Base-by-base conservation (phyloP, 2,329 filamentous ascomycete genomes). In the Pseudogymnoascus sp. region DNA sequence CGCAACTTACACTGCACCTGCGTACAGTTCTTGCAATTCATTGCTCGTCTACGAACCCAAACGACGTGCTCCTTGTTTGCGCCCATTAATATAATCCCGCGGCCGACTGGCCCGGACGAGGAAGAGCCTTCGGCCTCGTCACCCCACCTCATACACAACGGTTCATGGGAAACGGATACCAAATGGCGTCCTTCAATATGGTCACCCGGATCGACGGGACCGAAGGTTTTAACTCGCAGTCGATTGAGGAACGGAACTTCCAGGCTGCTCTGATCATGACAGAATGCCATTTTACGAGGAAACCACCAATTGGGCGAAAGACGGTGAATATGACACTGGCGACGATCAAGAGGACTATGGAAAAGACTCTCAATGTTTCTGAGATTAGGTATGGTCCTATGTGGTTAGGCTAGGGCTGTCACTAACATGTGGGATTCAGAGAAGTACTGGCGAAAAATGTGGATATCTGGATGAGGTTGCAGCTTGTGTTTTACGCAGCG, bases 221-320 rank as follows among this genome's bases (percentile, higher is more conserved):
- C 28, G 58, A 60, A 18, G 58, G 36, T 8, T 50, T 41, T 9
- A 72, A 72, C 59, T 63, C 20, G 9, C 66, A 84, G 70, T 81
- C 81, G 37, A 84, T 86, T 68, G 85, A 87, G 72, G 85, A 87
- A 74, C 77, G 84, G 63, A 81, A 78, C 70, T 86, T 87, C 71
- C 78, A 79, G 2, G 81, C 81, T 1, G 82, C 81, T 14, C 76
- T 87, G 69, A 80, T 85, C 68, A 82, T 81, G 67, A 77, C 86
- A 60, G 84, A 87, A 70, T 81, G 81, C 47, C 82, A 86, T 72
- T 85, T 83, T 69, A 81, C 79, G 63, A 76, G 80, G 64, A 76
- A 78, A 22, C 81, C 82, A 47, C 76, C 79, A 33, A 83, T 86
- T 74, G 84, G 84, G 2, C 77, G 79, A 16, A 77, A 78, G 66